Base-by-base conservation (phyloP, 805 yeast genomes). In the Tetrapisispora phaffii region DNA sequence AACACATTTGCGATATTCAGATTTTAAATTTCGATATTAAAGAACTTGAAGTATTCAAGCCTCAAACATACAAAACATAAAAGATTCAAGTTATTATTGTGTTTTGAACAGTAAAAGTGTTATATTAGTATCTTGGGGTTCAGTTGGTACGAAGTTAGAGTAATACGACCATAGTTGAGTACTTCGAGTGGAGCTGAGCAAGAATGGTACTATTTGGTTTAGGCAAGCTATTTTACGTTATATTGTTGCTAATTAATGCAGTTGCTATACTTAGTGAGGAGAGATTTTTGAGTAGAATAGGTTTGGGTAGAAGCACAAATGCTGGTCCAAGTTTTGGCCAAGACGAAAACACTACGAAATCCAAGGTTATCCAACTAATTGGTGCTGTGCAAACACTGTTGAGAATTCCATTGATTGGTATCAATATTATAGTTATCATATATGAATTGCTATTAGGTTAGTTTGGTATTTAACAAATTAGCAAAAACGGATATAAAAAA, bases 211-310 rank as follows among this genome's bases (percentile, higher is more conserved):
- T 78, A 72, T 79, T 79, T 63, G 83, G 84, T 16, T 63, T 79
- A 36, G 82, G 83, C 10, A 77, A 71, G 57, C 64, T 79, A 28
- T 69, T 78, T 45, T 79, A 78, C 54, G 77, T 71, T 36, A 63
- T 73, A 7, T 62, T 79, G 17, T 60, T 85, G 33, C 65, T 83
- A 46, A 74, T 83, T 40, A 85, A 85, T 60, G 77, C 90, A 0
- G 75, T 85, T 24, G 93, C 93, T 0, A 81, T 85, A 31, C 72
- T 85, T 43, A 82, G 83, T 59, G 94, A 85, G 55, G 93, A 85
- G 56, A 68, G 95, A 47, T 85, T 85, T 56, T 68, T 85, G 47
- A 79, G 80, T 55, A 70, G 95, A 65, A 75, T 77, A 36, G 80
- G 79, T 16, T 66, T 76, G 53, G 66, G 71, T 3, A 65, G 67